Conservation (phyloP, 2,329 filamentous ascomycete genomes). For the Colletotrichum abscissum region DNA sequence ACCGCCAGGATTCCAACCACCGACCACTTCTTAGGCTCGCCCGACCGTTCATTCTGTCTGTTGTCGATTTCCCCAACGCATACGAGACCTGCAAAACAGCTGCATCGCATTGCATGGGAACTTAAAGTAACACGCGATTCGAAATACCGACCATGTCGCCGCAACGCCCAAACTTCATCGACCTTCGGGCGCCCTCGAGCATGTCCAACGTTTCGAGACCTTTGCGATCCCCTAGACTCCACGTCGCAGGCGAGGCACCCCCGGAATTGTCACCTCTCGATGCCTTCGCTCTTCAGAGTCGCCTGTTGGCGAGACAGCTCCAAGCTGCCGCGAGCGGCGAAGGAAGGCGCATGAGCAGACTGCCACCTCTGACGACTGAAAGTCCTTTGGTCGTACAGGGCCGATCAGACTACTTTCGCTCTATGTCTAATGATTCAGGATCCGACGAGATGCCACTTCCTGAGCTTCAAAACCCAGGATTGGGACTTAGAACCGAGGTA, state of each 20-base stretch:
- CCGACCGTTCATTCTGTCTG: constrained; percentile 1
- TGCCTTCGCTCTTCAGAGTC: constrained; percentile 92
- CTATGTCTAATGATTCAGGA: constrained; percentile 72
- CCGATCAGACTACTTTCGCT: constrained; percentile 85
- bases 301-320: constrained; percentile 86
- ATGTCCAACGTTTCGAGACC: constrained; percentile 60
- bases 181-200: constrained; percentile 66
- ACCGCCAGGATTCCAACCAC: constrained; percentile 33
- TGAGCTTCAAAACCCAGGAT: constrained; percentile 45
- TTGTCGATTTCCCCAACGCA: constrained; percentile 7
- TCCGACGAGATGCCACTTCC: constrained; percentile 53
- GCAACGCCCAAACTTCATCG: constrained; percentile 67
- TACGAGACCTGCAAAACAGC: neutral
- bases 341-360: constrained; percentile 83
- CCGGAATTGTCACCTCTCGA: constrained; percentile 94
- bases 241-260: constrained; percentile 83
- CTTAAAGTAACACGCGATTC: constrained; percentile 8
- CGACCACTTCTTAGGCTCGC: constrained; percentile 27
- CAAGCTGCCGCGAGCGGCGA: constrained; percentile 79
- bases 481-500: constrained; percentile 65
- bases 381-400: constrained; percentile 81
- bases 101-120: constrained; percentile 26
- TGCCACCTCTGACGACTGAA: constrained; percentile 85
- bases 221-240: constrained; percentile 78
- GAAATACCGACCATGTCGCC: constrained; percentile 55